phyloP scores from a whole-genome alignment of 148 eudicot species.

The Selenicereus undatus region DNA sequence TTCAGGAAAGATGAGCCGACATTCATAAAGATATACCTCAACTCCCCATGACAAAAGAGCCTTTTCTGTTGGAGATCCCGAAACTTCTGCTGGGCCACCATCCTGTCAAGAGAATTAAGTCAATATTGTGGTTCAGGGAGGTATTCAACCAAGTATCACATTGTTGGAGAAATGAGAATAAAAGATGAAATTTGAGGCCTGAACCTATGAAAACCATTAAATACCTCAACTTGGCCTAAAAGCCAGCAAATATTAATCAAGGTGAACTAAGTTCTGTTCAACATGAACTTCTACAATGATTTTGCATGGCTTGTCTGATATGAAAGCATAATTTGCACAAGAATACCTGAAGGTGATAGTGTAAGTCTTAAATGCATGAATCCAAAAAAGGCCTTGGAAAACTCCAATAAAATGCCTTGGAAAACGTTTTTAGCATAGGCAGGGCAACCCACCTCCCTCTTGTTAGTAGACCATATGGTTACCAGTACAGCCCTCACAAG shows the following conservation, averaged over 20 bases:
- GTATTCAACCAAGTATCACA: background rate
- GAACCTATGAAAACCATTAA: background rate
- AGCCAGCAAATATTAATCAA: background rate
- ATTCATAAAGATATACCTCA: constrained; percentile 39
- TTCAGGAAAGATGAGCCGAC: background rate
- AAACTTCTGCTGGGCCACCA: constrained; percentile 55
- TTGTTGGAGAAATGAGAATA: background rate
- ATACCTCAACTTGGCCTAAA: background rate
- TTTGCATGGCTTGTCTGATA: background rate
- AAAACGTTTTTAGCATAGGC: too few relatives aligned
- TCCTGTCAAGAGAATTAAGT: constrained; percentile 33
- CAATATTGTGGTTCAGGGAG: background rate
- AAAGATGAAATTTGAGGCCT: background rate
- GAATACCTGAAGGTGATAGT: background rate
- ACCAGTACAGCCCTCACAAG: too few relatives aligned
- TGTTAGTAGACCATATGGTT: too few relatives aligned
- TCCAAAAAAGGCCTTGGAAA: background rate
- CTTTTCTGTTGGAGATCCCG: constrained; percentile 95
- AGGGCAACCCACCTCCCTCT: too few relatives aligned
- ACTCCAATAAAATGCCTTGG: too few relatives aligned
- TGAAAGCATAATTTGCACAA: background rate
- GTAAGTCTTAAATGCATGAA: background rate
- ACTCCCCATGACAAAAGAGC: constrained; percentile 85
- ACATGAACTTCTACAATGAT: background rate
- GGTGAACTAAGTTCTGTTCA: background rate